Evolutionary conservation across 2,329 filamentous ascomycete genomes (phyloP).

Genomic region (Thielaviopsis euricoi): DNA sequence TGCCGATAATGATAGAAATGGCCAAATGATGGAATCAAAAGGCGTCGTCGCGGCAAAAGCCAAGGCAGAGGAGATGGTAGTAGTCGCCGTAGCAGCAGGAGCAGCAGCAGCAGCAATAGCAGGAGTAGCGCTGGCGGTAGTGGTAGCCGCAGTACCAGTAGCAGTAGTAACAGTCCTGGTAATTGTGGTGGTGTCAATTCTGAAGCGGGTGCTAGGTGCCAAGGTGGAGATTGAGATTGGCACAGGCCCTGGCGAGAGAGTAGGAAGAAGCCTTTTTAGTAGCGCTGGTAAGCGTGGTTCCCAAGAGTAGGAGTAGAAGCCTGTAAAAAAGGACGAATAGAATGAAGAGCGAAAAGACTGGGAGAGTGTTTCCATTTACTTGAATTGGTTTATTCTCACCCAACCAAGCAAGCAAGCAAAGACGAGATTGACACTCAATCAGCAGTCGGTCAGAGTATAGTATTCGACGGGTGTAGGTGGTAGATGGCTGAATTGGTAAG

Average conservation of each 20-base stretch:
- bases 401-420: neutral
- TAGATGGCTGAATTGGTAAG: neutral
- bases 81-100: neutral
- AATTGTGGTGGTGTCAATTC: neutral
- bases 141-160: neutral
- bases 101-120: neutral
- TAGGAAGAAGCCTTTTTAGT: neutral
- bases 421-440: too few relatives aligned
- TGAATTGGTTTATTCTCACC: neutral
- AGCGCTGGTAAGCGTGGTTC: too few relatives aligned
- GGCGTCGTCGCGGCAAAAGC: neutral
- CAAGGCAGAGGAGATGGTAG: neutral
- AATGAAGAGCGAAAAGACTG: neutral
- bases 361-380: slow-evolving; percentile 1
- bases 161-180: neutral
- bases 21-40: neutral
- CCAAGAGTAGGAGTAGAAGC: too few relatives aligned
- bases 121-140: too few relatives aligned
- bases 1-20: neutral
- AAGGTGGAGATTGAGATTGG: neutral
- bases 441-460: too few relatives aligned
- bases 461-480: neutral
- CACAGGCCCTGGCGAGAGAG: neutral
- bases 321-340: neutral
- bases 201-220: neutral